These are phyloP conservation scores for Spatholobus suberectus DNA, from an alignment of 306 rosid genomes.

Conservation along the genomic window DNA sequence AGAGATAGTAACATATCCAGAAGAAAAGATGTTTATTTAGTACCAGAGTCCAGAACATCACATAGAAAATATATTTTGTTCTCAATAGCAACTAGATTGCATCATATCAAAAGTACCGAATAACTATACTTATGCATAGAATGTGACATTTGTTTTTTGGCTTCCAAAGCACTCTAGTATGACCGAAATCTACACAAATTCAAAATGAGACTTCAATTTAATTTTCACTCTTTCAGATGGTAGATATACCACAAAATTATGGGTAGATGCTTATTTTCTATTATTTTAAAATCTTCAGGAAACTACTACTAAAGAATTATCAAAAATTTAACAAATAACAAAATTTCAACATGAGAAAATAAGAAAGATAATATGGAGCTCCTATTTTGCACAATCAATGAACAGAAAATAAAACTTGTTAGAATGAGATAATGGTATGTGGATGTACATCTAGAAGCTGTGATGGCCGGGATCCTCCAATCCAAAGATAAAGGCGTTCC, in stretches of 20 bases:
- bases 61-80: background rate
- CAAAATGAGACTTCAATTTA: background rate
- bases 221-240: background rate
- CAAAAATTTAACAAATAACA: background rate
- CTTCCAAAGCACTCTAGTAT: background rate
- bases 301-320: background rate
- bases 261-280: background rate
- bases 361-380: background rate
- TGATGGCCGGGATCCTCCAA: conserved; percentile 90
- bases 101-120: background rate
- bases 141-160: background rate
- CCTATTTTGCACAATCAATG: background rate
- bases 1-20: conserved; percentile 5
- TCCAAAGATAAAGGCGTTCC: conserved; percentile 82
- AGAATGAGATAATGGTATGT: conserved; percentile 5
- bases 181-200: background rate
- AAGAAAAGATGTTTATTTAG: background rate
- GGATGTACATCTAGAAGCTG: conserved; percentile 68
- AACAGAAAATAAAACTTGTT: background rate
- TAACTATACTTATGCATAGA: background rate
- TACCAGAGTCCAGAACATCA: background rate
- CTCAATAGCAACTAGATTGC: background rate
- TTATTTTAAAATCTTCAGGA: background rate
- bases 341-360: background rate
- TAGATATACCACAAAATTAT: background rate